A percentile compares a stretch with the other conserved stretches of the same genome.
phyloP scores from a whole-genome alignment of 495 filamentous ascomycete species.

The Penicillium riverlandense region DNA sequence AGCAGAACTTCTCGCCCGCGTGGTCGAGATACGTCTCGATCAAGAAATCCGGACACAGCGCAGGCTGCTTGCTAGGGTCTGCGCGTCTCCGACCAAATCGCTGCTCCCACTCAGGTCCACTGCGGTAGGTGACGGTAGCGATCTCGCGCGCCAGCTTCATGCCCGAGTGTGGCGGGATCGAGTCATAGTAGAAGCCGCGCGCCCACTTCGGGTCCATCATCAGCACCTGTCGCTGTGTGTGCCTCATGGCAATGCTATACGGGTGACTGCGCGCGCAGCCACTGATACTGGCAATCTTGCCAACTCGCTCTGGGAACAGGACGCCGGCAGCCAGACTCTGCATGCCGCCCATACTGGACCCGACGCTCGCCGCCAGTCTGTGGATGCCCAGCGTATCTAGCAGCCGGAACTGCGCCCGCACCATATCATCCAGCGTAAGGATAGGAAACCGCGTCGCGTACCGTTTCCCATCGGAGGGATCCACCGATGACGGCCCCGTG shows the following conservation, averaged over 20 bases:
- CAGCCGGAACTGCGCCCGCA: conserved; percentile 86
- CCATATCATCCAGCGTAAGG: conserved; percentile 95
- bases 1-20: conserved; percentile 95
- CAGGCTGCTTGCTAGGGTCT: conserved; percentile 77
- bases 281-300: conserved; percentile 79
- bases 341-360: conserved; percentile 98
- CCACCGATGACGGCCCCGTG: conserved; percentile 81
- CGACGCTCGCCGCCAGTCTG: conserved; percentile 86
- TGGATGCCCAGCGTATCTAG: conserved; percentile 73
- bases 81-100: conserved; percentile 85
- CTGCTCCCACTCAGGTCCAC: conserved; percentile 95
- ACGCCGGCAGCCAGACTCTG: conserved; percentile 89
- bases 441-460: conserved; percentile 98
- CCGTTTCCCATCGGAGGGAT: conserved; percentile 77
- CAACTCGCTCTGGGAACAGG: conserved; percentile 73
- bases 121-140: conserved; percentile 94
- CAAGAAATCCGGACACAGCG: conserved; percentile 91
- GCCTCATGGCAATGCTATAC: conserved; percentile 98
- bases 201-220: conserved; percentile 99
- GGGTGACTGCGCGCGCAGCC: conserved; percentile 94
- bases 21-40: conserved; percentile 99
- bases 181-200: conserved; percentile 91
- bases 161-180: conserved; percentile 83
- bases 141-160: conserved; percentile 99
- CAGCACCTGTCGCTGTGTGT: conserved; percentile 93